These are phyloP conservation scores for Chrysoporthe deuterocubensis DNA, from an alignment of 2,329 filamentous ascomycete genomes.

Conservation along the genomic window DNA sequence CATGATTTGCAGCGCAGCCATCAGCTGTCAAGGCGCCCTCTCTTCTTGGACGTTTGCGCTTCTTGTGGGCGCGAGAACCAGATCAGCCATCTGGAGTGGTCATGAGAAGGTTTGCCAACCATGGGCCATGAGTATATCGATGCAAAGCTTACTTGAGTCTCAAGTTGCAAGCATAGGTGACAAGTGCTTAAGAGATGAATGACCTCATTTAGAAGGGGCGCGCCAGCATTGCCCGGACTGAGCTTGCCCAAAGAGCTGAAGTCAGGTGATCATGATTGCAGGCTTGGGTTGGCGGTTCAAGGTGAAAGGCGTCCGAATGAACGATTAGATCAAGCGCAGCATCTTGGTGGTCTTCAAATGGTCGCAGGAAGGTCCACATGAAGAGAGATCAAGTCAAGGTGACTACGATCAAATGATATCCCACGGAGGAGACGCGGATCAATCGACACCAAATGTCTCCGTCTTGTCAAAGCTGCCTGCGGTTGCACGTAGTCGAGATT, in stretches of 20 bases:
- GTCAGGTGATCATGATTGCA: constrained; percentile 20
- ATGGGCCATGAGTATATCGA: constrained; percentile 24
- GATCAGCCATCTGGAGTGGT: neutral
- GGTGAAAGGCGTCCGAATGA: constrained; percentile 6
- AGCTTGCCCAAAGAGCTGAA: constrained; percentile 12
- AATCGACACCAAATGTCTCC: constrained; percentile 21
- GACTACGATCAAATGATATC: constrained; percentile 27
- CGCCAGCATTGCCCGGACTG: constrained; percentile 10
- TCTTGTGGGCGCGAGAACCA: neutral
- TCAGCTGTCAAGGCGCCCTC: neutral
- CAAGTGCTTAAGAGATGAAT: constrained; percentile 16
- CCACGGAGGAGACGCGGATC: constrained; percentile 20
- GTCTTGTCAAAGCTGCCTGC: constrained; percentile 12
- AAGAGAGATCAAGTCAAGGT: constrained; percentile 16
- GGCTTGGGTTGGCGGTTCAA: constrained; percentile 5
- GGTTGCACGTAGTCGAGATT: constrained; percentile 21
- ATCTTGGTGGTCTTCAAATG: constrained; percentile 15
- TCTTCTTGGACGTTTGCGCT: constrained; percentile 8
- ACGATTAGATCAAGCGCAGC: constrained; percentile 22
- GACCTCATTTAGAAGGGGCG: constrained; percentile 6
- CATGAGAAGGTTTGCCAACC: constrained; percentile 16
- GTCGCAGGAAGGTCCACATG: constrained; percentile 14
- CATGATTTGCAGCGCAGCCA: neutral
- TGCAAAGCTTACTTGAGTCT: constrained; percentile 27
- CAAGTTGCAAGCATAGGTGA: constrained; percentile 26